Evolutionary conservation across 495 filamentous ascomycete species (phyloP), one percentile per base, ranked within the genome.

Genomic region (Neurospora sp.): DNA sequence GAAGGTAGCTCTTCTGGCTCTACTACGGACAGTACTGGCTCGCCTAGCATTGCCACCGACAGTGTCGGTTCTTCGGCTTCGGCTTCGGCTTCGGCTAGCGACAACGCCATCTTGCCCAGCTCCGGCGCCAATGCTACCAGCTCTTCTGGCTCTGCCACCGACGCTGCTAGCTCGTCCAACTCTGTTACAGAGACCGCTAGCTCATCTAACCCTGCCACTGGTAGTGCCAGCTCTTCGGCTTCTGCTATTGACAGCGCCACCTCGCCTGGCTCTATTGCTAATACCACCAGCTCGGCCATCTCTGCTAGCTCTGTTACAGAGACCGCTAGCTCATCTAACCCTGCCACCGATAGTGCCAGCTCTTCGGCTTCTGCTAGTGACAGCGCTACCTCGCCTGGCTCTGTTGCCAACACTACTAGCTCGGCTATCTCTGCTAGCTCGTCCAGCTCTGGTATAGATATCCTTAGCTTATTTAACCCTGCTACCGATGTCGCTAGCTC

Each of bases 201-300:
- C 28, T 34, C 54, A 34, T 62, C 54, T 17, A 34, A 8, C 2
- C 13, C 28, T 62, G 13, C 48, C 24, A 66, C 10, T 9, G 39
- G 42, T 24, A 39, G 36, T 15, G 38, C 54, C 17, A 71, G 69
- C 36, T 74, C 73, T 2, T 69, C 69, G 7, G 66, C 39, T 34
- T 70, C 42, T 69, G 24, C 39, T 19, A 40, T 39, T 24, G 17
- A 19, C 36, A 74, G 36, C 71, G 43, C 38, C 36, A 70, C 21
- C 36, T 71, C 74, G 7, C 39, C 74, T 13, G 66, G 42, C 43
- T 75, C 74, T 9, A 4, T 75, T n/a, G 9, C 66, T 1, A 66
- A 69, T 38, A 40, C n/a, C 13, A 45, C 69, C 21, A 69, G 66
- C 71, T 73, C 71, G 31, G 34, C 28, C 5, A 38, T 38, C n/a